Base-by-base conservation (phyloP, 2,329 filamentous ascomycete species). In the Phialocephala sp. region DNA sequence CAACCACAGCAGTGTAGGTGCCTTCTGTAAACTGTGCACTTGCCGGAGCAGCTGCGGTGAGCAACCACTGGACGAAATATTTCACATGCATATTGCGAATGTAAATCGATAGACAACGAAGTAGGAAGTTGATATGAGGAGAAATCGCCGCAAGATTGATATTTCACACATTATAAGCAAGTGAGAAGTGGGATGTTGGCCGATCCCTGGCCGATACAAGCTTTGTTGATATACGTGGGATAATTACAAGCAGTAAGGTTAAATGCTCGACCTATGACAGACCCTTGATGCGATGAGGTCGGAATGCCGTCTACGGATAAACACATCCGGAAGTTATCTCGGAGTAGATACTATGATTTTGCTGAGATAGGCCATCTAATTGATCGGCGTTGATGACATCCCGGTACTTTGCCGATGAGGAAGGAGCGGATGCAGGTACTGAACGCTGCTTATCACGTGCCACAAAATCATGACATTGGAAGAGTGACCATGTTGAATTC, bases 1-100 rank as follows among this genome's bases (percentile, higher is more conserved):
- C 62, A 20, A 65, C 63, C 9, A 65, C 36, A 35, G 59, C 43
- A 5, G 63, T 59, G 39, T 62, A 65, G 8, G 59, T 62, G 20
- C 52, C 55, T 35, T 43, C 37, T 12, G 63, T 55, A 43, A 65
- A 65, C n/a, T 65, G 63, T 9, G 54, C 52, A 20, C 57, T 62
- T 11, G 59, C 27, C 1, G 47, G 22, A n/a, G 24, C 27, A 27
- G 45, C 57, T 4, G 54, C n/a, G 5, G 41, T 15, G 1, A 65
- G 18, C 11, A 65, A 35, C 27, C 27, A 11, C 41, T 54, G 59
- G 6, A 54, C 4, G 5, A 62, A 15, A 24, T 62, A 37, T 20
- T 45, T 39, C 14, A 62, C 27, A n/a, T 22, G 55, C 63, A 65
- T 65, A 32, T 61, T 62, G n/a, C n/a, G 27, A 45, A 15, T 14